Evolutionary conservation across 1,284 basidiomycete genomes (phyloP).

Genomic region (Ceratobasidium sp.): DNA sequence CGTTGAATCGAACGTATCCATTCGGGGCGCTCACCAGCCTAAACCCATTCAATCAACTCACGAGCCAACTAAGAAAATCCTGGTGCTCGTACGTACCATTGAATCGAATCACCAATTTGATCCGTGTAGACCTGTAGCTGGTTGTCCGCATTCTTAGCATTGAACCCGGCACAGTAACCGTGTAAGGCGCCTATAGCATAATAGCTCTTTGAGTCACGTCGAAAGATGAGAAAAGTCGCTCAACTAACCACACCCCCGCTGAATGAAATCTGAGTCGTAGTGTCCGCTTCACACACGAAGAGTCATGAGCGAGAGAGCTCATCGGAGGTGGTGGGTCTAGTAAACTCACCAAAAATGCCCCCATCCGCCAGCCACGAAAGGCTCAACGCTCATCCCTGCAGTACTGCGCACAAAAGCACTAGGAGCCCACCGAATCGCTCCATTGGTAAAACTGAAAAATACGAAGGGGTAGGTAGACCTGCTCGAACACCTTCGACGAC

Average conservation of each 20-base stretch:
- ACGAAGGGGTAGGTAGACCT: too few relatives aligned
- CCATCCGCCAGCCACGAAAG: slow-evolving; percentile 28
- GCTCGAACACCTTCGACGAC: too few relatives aligned
- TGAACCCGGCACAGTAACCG: background rate
- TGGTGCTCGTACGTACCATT: background rate
- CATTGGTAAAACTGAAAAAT: background rate
- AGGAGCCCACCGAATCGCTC: background rate
- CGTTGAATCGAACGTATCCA: slow-evolving; percentile 22
- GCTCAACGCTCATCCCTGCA: slow-evolving; percentile 5
- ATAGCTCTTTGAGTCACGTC: background rate
- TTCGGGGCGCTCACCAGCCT: slow-evolving; percentile 10
- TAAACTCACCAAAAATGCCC: slow-evolving; percentile 7
- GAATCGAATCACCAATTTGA: background rate
- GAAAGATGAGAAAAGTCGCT: background rate
- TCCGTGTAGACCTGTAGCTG: background rate
- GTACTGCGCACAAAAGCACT: background rate
- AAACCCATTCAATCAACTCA: background rate
- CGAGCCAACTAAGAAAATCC: background rate
- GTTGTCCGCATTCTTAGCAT: background rate
- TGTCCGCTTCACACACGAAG: background rate
- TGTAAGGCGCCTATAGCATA: background rate
- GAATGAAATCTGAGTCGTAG: slow-evolving; percentile 15
- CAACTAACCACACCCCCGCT: slow-evolving; percentile 8
- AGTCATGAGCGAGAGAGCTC: background rate
- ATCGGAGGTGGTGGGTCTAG: background rate